Base-by-base conservation (phyloP, 2,329 filamentous ascomycete genomes). In the Botryotinia globosa region DNA sequence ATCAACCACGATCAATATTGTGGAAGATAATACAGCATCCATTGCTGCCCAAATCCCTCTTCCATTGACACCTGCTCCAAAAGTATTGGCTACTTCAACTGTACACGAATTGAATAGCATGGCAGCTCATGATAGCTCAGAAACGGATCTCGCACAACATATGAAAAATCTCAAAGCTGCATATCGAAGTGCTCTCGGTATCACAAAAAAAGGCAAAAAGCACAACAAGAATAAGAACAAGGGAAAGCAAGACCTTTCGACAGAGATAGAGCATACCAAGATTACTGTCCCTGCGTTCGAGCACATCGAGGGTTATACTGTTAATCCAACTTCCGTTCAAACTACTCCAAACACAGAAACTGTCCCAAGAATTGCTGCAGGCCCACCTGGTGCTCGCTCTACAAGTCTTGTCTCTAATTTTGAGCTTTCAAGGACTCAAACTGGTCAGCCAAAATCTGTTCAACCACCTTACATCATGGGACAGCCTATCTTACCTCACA, bases 161-260 rank as follows among this genome's bases (percentile, higher is more conserved):
- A 66, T 80, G 45, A 80, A 79, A 71, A 74, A 74, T 56, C 74
- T 81, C 39, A 81, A 81, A 73, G 79, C 79, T 62, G 80, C 79
- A 37, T 81, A 80, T 74, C 76, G 77, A 71, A 76, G 63, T 64
- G 79, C 79, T 54, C 77, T 81, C 73, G 77, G 79, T 2, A 69
- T 72, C 66, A 74, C 70, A 32, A 80, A 78, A 73, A 78, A 75
- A 71, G 67, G 62, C 56, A 79, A 75, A 63, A 80, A 78, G 72
- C n/a, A 56, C 48, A 68, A 62, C 20, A 75, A 76, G 73, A 76
- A 73, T 64, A 79, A 75, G 71, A 79, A 75, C 64, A 77, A 77
- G 67, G 76, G 73, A 54, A 77, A 75, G 42, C 67, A 72, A 62
- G 72, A 74, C 20, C 18, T 45, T 48, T 67, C 32, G 12, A 71